Percentiles rank a stretch among this genome's conserved stretches.
phyloP scores from a whole-genome alignment of 768 basidiomycete species.

The Panaeolus cyanescens region DNA sequence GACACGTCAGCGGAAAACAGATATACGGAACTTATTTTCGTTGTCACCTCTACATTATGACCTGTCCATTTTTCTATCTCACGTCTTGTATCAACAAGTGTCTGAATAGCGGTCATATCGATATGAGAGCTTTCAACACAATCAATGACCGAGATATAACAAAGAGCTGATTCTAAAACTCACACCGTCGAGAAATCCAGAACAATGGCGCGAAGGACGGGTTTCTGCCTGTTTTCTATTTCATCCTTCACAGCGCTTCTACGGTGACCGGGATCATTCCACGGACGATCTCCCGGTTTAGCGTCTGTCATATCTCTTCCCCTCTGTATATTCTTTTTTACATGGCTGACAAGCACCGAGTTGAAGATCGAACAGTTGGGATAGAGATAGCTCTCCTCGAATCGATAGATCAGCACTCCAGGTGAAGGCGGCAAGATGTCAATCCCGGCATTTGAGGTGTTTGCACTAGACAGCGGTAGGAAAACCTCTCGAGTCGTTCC shows the following conservation, averaged over 20 bases:
- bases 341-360: slow-evolving; percentile 74
- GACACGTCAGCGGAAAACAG: neutral
- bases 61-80: slow-evolving; percentile 89
- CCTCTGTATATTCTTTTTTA: slow-evolving; percentile 74
- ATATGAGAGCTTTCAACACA: slow-evolving; percentile 65
- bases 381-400: slow-evolving; percentile 89
- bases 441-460: slow-evolving; percentile 67
- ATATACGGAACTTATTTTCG: neutral
- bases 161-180: slow-evolving; percentile 23
- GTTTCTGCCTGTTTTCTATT: slow-evolving; percentile 53
- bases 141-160: neutral
- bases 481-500: slow-evolving; percentile 74
- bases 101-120: slow-evolving; percentile 90
- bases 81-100: slow-evolving; percentile 83
- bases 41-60: slow-evolving; percentile 62
- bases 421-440: slow-evolving; percentile 78
- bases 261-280: slow-evolving; percentile 91
- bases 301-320: slow-evolving; percentile 74
- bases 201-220: slow-evolving; percentile 81
- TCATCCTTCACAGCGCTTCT: slow-evolving; percentile 49
- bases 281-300: slow-evolving; percentile 73
- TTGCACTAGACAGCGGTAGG: slow-evolving; percentile 67
- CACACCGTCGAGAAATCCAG: slow-evolving; percentile 88
- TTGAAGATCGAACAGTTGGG: slow-evolving; percentile 76
- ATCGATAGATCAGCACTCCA: slow-evolving; percentile 89